Conservation (phyloP, 2,329 filamentous ascomycete species). For the Madurella mycetomatis region DNA sequence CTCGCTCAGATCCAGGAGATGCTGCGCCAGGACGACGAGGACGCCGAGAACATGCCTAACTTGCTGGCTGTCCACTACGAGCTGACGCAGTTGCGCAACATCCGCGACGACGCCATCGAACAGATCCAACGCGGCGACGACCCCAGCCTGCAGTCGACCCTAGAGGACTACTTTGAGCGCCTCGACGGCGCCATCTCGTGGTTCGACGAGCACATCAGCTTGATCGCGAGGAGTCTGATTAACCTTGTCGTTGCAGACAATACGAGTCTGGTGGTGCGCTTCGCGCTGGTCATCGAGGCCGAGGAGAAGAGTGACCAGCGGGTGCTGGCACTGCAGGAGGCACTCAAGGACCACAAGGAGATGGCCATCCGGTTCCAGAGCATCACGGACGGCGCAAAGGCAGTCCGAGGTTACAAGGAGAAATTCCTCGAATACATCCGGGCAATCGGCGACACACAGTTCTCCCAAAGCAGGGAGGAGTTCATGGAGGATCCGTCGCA, state of each 20-base stretch:
- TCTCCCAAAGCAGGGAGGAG: slow-evolving; percentile 64
- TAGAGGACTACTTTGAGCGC: slow-evolving; percentile 84
- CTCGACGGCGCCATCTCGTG: slow-evolving; percentile 84
- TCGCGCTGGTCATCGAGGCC: slow-evolving; percentile 88
- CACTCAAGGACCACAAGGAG: slow-evolving; percentile 91
- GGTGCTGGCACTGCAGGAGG: slow-evolving; percentile 86
- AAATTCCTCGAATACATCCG: slow-evolving; percentile 83
- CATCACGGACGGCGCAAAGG: slow-evolving; percentile 89
- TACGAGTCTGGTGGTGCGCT: slow-evolving; percentile 80
- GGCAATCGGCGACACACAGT: slow-evolving; percentile 67
- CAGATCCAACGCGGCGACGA: slow-evolving; percentile 81
- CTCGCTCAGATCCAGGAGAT: slow-evolving; percentile 72
- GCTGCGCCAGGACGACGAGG: slow-evolving; percentile 76
- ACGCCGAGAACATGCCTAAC: slow-evolving; percentile 88
- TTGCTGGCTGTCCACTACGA: slow-evolving; percentile 86
- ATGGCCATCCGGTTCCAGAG: slow-evolving; percentile 90
- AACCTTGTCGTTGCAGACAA: slow-evolving; percentile 82
- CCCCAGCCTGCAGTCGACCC: slow-evolving; percentile 68
- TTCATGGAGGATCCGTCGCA: slow-evolving; percentile 80
- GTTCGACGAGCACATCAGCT: slow-evolving; percentile 93
- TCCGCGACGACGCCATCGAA: slow-evolving; percentile 92
- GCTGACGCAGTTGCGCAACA: slow-evolving; percentile 85
- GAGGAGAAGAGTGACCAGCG: slow-evolving; percentile 96
- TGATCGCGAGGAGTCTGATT: slow-evolving; percentile 85
- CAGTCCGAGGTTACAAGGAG: slow-evolving; percentile 91